Percentiles rank a stretch among this genome's conserved stretches.
These are phyloP conservation scores for Erigeron philadelphicus DNA, from an alignment of 140 eudicot genomes.

Conservation along the genomic window DNA sequence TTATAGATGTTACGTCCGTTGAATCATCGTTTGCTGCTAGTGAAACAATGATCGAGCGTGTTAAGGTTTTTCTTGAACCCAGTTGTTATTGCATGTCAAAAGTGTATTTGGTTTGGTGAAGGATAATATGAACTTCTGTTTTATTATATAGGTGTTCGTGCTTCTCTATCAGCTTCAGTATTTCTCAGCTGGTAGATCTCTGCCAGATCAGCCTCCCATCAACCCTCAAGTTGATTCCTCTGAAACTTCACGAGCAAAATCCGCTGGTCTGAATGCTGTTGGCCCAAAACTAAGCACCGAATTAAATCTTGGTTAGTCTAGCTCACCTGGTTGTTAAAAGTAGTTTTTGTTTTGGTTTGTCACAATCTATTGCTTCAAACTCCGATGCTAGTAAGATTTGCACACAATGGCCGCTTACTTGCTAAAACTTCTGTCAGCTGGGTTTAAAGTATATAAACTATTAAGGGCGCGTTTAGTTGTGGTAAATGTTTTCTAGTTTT, in stretches of 20 bases:
- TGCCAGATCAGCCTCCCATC: conserved; percentile 76
- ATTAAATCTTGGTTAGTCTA: conserved; percentile 66
- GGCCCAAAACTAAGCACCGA: conserved; percentile 66
- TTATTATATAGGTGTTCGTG: conserved; percentile 53
- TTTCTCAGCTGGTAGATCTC: conserved; percentile 58
- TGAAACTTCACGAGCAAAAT: conserved; percentile 62
- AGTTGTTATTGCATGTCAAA: conserved; percentile 3
- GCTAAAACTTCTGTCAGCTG: neutral
- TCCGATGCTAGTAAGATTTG: neutral
- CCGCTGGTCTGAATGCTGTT: conserved; percentile 52
- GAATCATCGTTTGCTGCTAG: conserved; percentile 90
- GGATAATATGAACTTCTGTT: conserved; percentile 6
- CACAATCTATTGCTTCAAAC: neutral
- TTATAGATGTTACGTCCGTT: conserved; percentile 40
- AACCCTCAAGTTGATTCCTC: conserved; percentile 45
- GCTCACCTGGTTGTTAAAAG: conserved; percentile 10
- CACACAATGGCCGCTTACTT: neutral
- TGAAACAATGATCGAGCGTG: conserved; percentile 73
- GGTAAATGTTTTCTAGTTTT: too few relatives aligned
- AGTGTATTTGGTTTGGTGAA: conserved; percentile 2
- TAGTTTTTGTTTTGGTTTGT: neutral
- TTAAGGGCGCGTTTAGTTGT: neutral
- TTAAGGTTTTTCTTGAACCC: conserved; percentile 54
- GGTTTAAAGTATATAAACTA: neutral
- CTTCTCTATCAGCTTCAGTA: conserved; percentile 76